A percentile compares a stretch with the other conserved stretches of the same genome.
Evolutionary conservation across 116 monocot genomes (phyloP).

Genomic region (Posidonia oceanica): DNA sequence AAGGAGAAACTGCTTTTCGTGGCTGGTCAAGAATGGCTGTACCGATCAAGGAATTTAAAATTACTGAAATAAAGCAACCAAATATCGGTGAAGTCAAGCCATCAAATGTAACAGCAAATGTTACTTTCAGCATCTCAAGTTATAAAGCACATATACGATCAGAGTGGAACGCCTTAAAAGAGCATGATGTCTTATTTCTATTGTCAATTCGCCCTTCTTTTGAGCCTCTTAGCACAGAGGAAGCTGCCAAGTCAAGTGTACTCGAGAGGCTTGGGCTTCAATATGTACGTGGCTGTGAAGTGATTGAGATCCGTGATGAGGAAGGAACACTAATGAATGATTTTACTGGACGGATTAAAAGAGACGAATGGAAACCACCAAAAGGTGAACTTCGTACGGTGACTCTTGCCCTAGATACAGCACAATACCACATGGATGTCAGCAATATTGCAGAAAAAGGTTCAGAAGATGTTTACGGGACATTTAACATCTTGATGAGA

Average conservation of each 20-base stretch:
- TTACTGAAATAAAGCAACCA: conserved; percentile 86
- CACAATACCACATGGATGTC: conserved; percentile 91
- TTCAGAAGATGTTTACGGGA: conserved; percentile 68
- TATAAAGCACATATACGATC: conserved; percentile 84
- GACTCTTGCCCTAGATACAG: conserved; percentile 81
- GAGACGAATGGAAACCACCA: conserved; percentile 99
- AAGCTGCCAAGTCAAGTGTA: conserved; percentile 79
- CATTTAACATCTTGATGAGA: conserved; percentile 93
- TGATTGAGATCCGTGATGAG: conserved; percentile 87
- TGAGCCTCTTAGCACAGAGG: conserved; percentile 88
- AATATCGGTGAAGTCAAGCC: conserved; percentile 98
- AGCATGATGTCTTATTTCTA: conserved; percentile 98
- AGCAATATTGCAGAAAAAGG: conserved; percentile 64
- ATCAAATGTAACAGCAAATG: conserved; percentile 72
- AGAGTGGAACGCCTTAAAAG: conserved; percentile 93
- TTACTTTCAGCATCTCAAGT: conserved; percentile 86
- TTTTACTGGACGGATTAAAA: conserved; percentile 91
- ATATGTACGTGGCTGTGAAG: conserved; percentile 95
- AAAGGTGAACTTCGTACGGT: conserved; percentile 93
- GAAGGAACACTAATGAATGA: conserved; percentile 98
- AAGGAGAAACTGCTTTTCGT: conserved; percentile 90
- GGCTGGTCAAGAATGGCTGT: conserved; percentile 99
- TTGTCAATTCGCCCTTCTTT: conserved; percentile 93
- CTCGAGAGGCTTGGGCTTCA: conserved; percentile 89
- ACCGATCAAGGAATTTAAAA: conserved; percentile 76